Evolutionary conservation across 2,329 filamentous ascomycete species (phyloP), one percentile per base, ranked within the genome.

Genomic region (Neocucurbitaria cava): DNA sequence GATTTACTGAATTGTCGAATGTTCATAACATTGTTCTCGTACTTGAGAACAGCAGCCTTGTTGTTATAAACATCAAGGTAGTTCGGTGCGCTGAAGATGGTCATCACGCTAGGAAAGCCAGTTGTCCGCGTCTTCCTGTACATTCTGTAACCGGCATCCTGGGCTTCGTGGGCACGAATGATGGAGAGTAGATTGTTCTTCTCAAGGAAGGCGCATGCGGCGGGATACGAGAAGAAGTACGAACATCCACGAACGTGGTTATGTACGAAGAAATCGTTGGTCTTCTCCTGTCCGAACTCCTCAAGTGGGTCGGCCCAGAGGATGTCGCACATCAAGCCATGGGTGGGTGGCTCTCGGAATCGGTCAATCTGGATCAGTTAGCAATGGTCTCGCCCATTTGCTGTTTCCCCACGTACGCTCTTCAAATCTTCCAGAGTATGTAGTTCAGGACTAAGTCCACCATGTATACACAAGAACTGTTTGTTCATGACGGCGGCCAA

Each of bases 1-100:
- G 11, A 65, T 74, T 58, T 67, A 76, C 72, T 99, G 82, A 99
- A 99, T 78, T 99, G 95, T 55, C 95, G 87, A 74, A 99, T 99
- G 82, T 99, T 99, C 95, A 99, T 99, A 58, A 99, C 95, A 73
- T 99, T 99, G 79, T 99, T 99, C 81, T 99, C 95, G 76, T 99
- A 99, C 81, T 99, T 99, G 70, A 99, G 83, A 36, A 99, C 95
- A 0, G 95, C 95, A 1, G 95, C 95, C 83, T 99, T 99, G 85
- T 99, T 99, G 87, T 99, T 99, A 81, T 99, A 99, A 33, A 99
- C 93, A 72, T 99, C 95, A 61, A 99, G 87, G 75, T 99, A 99
- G 79, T 99, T 99, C 33, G 95, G 95, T 1, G 95, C 95, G 40
- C 94, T 98, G 84, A 99, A 99, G 71, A 99, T 99, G 66, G 95